Base-by-base conservation (phyloP, 2,329 filamentous ascomycete species). In the Aspergillus sp. region DNA sequence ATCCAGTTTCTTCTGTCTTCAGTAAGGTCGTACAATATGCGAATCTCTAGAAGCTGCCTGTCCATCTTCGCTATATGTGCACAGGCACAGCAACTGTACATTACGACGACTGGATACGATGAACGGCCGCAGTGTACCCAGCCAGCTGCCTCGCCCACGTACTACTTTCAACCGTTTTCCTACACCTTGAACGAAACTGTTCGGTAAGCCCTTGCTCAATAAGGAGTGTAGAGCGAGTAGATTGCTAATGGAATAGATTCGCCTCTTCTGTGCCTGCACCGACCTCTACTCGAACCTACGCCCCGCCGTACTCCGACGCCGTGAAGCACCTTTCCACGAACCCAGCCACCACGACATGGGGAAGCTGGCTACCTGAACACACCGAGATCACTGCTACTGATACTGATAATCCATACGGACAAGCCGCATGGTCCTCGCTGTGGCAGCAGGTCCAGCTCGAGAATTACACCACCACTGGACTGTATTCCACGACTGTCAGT, bases 401-500 rank as follows among this genome's bases (percentile, higher is more conserved):
- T 42, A 61, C 55, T 2, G 43, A 52, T 1, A 62, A 71, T 34
- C 59, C 62, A 6, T 73, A 71, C 52, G 70, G 69, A 6, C 64
- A 71, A 55, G 66, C 67, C 9, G 70, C 70, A 2, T 73, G 69
- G 68, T 67, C 67, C 3, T 66, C 66, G 1, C 58, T 70, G 50
- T 72, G 71, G 71, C 38, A 58, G 21, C 41, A 55, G 6, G 67
- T 66, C 5, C 60, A 64, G 38, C 53, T 69, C 2, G 55, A 62
- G 5, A 67, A 71, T 40, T 71, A 70, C 44, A 70, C 68, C 1
- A 57, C 67, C 14, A 64, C 66, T n/a, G 64, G 66, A 1, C 56
- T 76, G n/a, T 75, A 76, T 55, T 73, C 72, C 2, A 81, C 81
- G 0, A 85, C 82, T 0, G 81, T 82, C 2, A 73, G 70, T 3